Conservation (phyloP, 208 protist species). For the Phytomonas francai region DNA sequence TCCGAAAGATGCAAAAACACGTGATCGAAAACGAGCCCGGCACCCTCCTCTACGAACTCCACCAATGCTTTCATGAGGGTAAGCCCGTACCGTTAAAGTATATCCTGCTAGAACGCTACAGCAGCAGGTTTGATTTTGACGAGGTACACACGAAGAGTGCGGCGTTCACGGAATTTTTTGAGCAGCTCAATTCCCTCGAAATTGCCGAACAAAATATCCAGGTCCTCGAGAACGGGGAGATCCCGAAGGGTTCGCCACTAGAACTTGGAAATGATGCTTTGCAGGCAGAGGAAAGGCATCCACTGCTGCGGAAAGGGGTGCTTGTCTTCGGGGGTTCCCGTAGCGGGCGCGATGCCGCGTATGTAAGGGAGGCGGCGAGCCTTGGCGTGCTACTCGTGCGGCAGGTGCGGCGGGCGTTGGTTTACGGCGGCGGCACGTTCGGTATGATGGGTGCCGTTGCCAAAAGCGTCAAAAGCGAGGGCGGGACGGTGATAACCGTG, state of each 20-base stretch:
- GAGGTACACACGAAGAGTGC: slow-evolving; percentile 41
- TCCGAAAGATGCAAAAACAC: slow-evolving; percentile 36
- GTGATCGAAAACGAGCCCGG: slow-evolving; percentile 43
- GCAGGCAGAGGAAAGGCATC: slow-evolving; percentile 13
- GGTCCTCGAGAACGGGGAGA: slow-evolving; percentile 14
- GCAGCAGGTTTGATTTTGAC: slow-evolving; percentile 20
- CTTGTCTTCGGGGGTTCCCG: slow-evolving; percentile 67
- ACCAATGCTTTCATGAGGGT: slow-evolving; percentile 27
- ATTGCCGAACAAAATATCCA: slow-evolving; percentile 22
- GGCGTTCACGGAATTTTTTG: slow-evolving; percentile 26
- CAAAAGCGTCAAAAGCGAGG: slow-evolving; percentile 17
- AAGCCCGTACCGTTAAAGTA: slow-evolving; percentile 23
- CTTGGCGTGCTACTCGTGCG: slow-evolving; percentile 43
- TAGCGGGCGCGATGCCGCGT: slow-evolving; percentile 27
- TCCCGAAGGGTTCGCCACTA: slow-evolving; percentile 8
- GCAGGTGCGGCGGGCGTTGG: slow-evolving; percentile 24
- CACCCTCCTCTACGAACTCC: slow-evolving; percentile 63
- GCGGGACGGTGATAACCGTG: slow-evolving; percentile 46
- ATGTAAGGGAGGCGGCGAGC: slow-evolving; percentile 28
- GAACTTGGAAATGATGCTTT: background rate
- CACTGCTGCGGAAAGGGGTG: slow-evolving; percentile 44
- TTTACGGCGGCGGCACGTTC: slow-evolving; percentile 76
- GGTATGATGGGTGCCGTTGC: slow-evolving; percentile 77
- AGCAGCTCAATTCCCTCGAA: slow-evolving; percentile 16
- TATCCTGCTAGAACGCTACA: slow-evolving; percentile 57